These are phyloP conservation scores for Amylostereum areolatum DNA, from an alignment of 1,284 basidiomycete species.

Conservation along the genomic window DNA sequence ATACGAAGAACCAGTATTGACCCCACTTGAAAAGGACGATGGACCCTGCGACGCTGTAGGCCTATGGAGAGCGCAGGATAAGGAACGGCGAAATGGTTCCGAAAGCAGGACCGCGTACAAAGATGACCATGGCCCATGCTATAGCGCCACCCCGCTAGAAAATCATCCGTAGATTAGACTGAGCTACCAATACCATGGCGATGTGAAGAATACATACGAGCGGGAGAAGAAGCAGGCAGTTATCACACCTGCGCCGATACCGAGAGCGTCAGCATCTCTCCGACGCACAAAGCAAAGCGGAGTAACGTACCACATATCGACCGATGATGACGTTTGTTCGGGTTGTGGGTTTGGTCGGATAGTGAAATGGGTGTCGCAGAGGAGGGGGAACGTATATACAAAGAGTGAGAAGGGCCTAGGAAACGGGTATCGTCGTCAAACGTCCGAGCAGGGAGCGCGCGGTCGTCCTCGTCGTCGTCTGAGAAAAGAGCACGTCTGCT, in stretches of 20 bases:
- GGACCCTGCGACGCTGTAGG: constrained; percentile 65
- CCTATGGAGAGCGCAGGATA: constrained; percentile 26
- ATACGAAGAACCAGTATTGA: constrained; percentile 64
- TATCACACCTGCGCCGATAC: constrained; percentile 52
- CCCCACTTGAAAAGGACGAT: constrained; percentile 63
- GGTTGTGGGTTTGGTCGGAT: background rate
- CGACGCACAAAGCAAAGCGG: constrained; percentile 1
- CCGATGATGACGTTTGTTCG: background rate
- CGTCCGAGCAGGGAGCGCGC: background rate
- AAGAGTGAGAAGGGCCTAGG: background rate
- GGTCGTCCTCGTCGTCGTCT: background rate
- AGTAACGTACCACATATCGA: constrained; percentile 16
- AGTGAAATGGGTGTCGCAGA: too few relatives aligned
- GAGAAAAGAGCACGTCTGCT: constrained; percentile 1
- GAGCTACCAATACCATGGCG: constrained; percentile 3
- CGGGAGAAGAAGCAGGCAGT: constrained; percentile 63
- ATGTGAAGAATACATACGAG: constrained; percentile 38
- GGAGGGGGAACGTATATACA: too few relatives aligned
- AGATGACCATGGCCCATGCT: constrained; percentile 63
- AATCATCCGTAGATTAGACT: too few relatives aligned
- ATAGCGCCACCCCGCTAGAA: constrained; percentile 66
- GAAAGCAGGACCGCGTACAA: constrained; percentile 41
- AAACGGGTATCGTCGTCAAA: background rate
- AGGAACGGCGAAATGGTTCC: constrained; percentile 6
- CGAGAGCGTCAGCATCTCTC: background rate